Conservation (phyloP, 345 rosid species). For the Fremontodendron californicum region DNA sequence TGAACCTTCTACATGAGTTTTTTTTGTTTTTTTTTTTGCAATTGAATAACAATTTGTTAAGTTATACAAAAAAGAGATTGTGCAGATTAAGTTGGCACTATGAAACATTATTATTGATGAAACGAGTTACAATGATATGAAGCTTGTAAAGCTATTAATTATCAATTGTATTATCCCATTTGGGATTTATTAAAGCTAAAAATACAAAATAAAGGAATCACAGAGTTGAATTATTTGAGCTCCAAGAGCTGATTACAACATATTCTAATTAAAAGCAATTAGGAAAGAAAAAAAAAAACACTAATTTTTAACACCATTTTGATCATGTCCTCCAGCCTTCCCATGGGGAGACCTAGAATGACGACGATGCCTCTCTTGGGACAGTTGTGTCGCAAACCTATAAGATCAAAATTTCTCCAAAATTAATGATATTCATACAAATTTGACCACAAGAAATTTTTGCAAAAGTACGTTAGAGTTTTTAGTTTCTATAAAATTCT, state of each 20-base stretch:
- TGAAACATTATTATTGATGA: not conserved
- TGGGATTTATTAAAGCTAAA: not conserved
- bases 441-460: not conserved
- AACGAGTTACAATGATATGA: not conserved
- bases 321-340: not conserved
- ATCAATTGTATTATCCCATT: not conserved
- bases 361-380: constrained; percentile 9
- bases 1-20: too few relatives aligned
- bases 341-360: constrained; percentile 3
- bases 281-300: not conserved
- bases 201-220: not conserved
- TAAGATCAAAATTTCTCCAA: not conserved
- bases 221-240: not conserved
- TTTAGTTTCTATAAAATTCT: not conserved
- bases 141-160: too few relatives aligned
- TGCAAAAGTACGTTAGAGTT: not conserved
- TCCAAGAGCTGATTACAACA: not conserved
- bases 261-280: not conserved
- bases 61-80: too few relatives aligned
- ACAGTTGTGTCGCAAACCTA: constrained; percentile 6
- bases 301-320: not conserved
- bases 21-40: too few relatives aligned
- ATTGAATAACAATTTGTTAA: too few relatives aligned
- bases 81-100: not conserved
- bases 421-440: not conserved